Base-by-base conservation (phyloP, 495 filamentous ascomycete genomes). In the Saxispiralis lemnorum region DNA sequence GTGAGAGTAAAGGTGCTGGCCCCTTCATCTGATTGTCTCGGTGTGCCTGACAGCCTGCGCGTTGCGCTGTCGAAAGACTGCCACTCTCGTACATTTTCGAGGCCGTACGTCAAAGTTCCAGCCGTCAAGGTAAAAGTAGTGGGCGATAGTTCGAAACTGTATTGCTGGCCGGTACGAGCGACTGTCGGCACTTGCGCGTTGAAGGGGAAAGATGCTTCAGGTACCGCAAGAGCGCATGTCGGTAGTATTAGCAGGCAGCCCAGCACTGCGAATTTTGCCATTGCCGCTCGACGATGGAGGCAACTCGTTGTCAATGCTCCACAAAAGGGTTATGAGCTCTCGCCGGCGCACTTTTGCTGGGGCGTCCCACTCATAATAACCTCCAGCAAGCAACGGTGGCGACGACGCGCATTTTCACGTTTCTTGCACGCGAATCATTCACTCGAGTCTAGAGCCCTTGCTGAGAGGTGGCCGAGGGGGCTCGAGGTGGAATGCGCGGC, bases 161-260 rank as follows among this genome's bases (percentile, higher is more conserved):
- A 87, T 0, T 66, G 63, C 48, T 78, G 49, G 7, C 67, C 69
- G 6, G 78, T 65, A 42, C 78, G 71, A 2, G 80, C 83, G 40
- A 84, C 76, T 3, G 78, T 78, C 31, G 81, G 81, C 10, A 85
- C 67, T 54, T 89, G 81, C 5, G 79, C 68, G 57, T 85, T 84
- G 49, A 87, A 67, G 0, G 79, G 79, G 40, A 83, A 78, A 31
- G 71, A 70, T 39, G 77, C 63, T 43, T 56, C 40, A 2, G 40
- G 40, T 33, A 15, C 4, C 24, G 24, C 24, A 9, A 5, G 24
- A 28, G 24, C 24, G 24, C 24, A 5, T 28, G 9, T 28, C 24
- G 9, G 24, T 9, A 28, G 24, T 28, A 28, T 9, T 4, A 9
- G 9, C 24, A 28, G 24, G 24, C 24, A 28, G 24, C 24, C 24